These are phyloP conservation scores for Xylaria longipes DNA, from an alignment of 495 filamentous ascomycete species.

Conservation along the genomic window DNA sequence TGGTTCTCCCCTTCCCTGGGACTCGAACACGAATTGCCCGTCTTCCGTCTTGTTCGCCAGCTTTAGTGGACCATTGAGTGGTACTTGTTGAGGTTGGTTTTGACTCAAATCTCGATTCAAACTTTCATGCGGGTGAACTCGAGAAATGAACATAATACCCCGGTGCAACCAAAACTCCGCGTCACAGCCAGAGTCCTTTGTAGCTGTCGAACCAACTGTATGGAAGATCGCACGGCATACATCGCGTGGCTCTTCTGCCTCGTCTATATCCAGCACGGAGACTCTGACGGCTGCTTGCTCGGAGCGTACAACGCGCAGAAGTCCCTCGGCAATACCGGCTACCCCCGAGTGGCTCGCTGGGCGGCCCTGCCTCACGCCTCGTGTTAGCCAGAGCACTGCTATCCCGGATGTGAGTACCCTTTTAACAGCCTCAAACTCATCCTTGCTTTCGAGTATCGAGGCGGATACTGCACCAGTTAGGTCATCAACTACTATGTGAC, in stretches of 20 bases:
- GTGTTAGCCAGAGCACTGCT: slow-evolving; percentile 33
- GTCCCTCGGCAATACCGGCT: slow-evolving; percentile 32
- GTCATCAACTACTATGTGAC: slow-evolving; percentile 30
- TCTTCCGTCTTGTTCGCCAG: slow-evolving; percentile 22
- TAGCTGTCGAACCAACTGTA: slow-evolving; percentile 22
- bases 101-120: slow-evolving; percentile 9
- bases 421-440: slow-evolving; percentile 28
- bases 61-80: slow-evolving; percentile 18
- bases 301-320: slow-evolving; percentile 35
- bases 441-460: slow-evolving; percentile 27
- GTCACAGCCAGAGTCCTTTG: slow-evolving; percentile 32
- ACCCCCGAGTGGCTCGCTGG: not conserved
- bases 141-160: slow-evolving; percentile 28
- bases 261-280: slow-evolving; percentile 31
- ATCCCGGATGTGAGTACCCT: slow-evolving; percentile 28
- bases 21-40: slow-evolving; percentile 29
- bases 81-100: slow-evolving; percentile 14
- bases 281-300: slow-evolving; percentile 33
- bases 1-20: slow-evolving; percentile 2
- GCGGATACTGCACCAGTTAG: slow-evolving; percentile 26
- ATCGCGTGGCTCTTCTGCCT: slow-evolving; percentile 16
- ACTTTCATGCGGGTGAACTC: slow-evolving; percentile 24
- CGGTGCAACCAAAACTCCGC: slow-evolving; percentile 38
- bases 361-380: slow-evolving; percentile 31
- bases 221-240: slow-evolving; percentile 23